A percentile compares a stretch with the other conserved stretches of the same genome.
Conservation (phyloP, 345 rosid genomes). For the Populus davidiana region DNA sequence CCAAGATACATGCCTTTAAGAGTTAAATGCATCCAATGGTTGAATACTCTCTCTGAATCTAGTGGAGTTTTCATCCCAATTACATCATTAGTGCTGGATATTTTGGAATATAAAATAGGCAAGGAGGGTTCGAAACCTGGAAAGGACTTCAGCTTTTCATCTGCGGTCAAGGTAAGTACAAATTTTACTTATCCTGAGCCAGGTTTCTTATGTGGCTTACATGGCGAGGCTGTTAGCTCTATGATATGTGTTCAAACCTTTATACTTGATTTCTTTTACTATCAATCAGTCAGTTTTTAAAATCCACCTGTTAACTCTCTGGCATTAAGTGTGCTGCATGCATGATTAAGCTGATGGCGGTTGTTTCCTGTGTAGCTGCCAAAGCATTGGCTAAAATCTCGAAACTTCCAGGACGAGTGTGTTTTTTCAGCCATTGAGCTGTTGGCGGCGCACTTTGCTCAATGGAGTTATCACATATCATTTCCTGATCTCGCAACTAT, state of each 20-base stretch:
- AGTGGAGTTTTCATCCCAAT: constrained; percentile 77
- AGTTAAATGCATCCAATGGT: constrained; percentile 79
- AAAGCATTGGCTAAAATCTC: constrained; percentile 84
- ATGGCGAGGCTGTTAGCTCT: not conserved
- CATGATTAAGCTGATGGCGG: constrained; percentile 1
- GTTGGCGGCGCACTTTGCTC: constrained; percentile 71
- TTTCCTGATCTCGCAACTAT: constrained; percentile 89
- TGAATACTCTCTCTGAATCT: constrained; percentile 65
- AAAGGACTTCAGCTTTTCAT: constrained; percentile 52
- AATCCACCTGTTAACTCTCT: not conserved
- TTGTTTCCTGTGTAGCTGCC: constrained; percentile 57
- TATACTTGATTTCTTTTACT: not conserved
- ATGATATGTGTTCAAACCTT: not conserved
- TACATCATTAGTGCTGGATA: constrained; percentile 59
- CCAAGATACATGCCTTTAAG: constrained; percentile 86
- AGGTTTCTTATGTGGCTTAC: not conserved
- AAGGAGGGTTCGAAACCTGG: constrained; percentile 52
- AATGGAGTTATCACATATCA: constrained; percentile 85
- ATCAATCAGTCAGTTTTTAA: not conserved
- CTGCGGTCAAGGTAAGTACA: constrained; percentile 60
- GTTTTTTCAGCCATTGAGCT: constrained; percentile 62
- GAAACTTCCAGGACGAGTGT: constrained; percentile 69
- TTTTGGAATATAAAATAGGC: constrained; percentile 75
- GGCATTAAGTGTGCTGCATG: constrained; percentile 4
- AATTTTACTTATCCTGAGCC: not conserved